Base-by-base conservation (phyloP, 805 yeast species). In the Monosporozyma yasuniensis region DNA sequence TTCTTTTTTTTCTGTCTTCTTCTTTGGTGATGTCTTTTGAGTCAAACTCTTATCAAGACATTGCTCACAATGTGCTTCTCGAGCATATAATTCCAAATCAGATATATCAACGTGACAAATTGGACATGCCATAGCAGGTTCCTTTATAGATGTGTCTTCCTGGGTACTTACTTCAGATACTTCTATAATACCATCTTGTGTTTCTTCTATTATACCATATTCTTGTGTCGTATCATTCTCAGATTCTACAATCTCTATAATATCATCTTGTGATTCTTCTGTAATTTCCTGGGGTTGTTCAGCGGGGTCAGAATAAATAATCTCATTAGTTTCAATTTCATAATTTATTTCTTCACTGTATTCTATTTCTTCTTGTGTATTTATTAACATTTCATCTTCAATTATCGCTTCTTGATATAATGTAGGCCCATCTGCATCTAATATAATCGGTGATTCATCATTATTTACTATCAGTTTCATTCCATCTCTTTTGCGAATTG, bases 21-120 rank as follows among this genome's bases (percentile, higher is more conserved):
- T 25, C 35, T 32, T 32, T 12, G 35, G 16, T 4, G 16, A 32
- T 12, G 16, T 4, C 16, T n/a, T 14, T 32, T 12, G 35, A 5
- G n/a, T 12, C 14, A 32, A 14, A 32, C 35, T 18, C 28, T 12
- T 42, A 23, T 56, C 66, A 3, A 78, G 59, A 55, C 88, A 82
- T 30, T 67, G 64, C 50, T 79, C 81, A 16, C 81, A 84, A 58
- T 82, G 88, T 3, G 67, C 61, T 8, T 71, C 73, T 39, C 84
- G 65, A 25, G 69, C 72, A 30, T 69, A 69, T 5, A 80, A 52
- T 2, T 67, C 58, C 18, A 76, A 62, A 1, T 51, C 50, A 2
- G 74, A 65, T 21, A 82, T 54, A 42, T 71, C 61, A 2, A 65
- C 47, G 6, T 52, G 49, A 55, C 88, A 82, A 1, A 81, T 61